phyloP scores from a whole-genome alignment of 768 basidiomycete genomes.

The Phanerochaete carnosa region DNA sequence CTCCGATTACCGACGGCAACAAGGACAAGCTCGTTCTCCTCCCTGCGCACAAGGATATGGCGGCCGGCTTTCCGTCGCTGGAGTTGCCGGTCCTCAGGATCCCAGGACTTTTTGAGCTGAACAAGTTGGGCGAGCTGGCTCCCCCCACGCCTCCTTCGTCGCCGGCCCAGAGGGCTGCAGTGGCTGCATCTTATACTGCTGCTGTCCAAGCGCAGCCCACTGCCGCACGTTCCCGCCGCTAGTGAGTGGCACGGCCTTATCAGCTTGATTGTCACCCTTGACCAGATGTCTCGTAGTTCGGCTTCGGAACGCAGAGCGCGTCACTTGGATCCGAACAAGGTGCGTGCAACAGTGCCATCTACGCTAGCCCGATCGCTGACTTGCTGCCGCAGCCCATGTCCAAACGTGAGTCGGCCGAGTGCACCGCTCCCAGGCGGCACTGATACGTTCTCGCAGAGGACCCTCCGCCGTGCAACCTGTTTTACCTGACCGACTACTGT shows the following conservation, averaged over 20 bases:
- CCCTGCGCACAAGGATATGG: conserved; percentile 60
- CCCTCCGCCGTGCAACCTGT: conserved; percentile 65
- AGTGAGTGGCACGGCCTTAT: background rate
- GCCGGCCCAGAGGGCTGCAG: background rate
- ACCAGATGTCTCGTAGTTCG: background rate
- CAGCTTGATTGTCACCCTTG: background rate
- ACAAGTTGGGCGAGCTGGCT: background rate
- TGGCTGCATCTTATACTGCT: background rate
- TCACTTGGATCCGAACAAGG: conserved; percentile 42
- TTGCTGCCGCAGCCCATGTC: conserved; percentile 43
- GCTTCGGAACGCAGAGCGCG: conserved; percentile 21
- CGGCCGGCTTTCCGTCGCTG: conserved; percentile 55
- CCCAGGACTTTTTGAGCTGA: conserved; percentile 55
- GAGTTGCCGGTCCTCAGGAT: conserved; percentile 50
- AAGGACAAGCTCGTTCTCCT: conserved; percentile 63
- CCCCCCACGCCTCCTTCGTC: background rate
- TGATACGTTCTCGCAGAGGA: conserved; percentile 37
- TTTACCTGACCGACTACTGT: conserved; percentile 55
- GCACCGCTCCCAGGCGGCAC: background rate
- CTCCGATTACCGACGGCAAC: conserved; percentile 62
- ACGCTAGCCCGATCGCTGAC: conserved; percentile 13
- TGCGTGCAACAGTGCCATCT: conserved; percentile 13
- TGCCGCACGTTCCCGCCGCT: background rate
- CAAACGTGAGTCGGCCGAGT: conserved; percentile 46
- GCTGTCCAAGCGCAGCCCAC: conserved; percentile 4